These are phyloP conservation scores for Chytriomyces hyalinus DNA, from an alignment of 192 early-diverging fungal species.

Conservation along the genomic window DNA sequence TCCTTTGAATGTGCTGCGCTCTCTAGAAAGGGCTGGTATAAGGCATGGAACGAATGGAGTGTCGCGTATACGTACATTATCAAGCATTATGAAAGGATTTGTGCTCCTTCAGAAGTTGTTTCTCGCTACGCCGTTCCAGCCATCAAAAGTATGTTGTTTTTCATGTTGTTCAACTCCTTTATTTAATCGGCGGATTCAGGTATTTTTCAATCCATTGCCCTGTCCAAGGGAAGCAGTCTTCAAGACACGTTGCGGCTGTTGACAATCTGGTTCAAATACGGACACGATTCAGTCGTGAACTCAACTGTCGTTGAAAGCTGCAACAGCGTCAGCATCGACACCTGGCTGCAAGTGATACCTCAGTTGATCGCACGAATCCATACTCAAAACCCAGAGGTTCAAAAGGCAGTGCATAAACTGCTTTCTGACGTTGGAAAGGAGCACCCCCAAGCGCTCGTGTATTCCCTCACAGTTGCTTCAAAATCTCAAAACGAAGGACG, in stretches of 20 bases:
- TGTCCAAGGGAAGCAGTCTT: constrained; percentile 75
- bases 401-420: constrained; percentile 75
- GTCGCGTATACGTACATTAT: constrained; percentile 80
- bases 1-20: constrained; percentile 74
- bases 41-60: constrained; percentile 90
- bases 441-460: constrained; percentile 88
- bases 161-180: neutral
- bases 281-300: constrained; percentile 73
- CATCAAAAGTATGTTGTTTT: constrained; percentile 52
- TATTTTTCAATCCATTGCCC: constrained; percentile 83
- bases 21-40: constrained; percentile 82
- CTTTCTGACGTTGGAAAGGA: constrained; percentile 80
- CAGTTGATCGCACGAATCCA: constrained; percentile 88
- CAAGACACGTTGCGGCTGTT: constrained; percentile 86
- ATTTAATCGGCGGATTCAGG: constrained; percentile 42
- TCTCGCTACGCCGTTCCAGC: constrained; percentile 76
- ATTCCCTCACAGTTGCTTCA: constrained; percentile 85
- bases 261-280: constrained; percentile 89
- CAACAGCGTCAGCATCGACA: constrained; percentile 73
- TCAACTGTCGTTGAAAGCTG: constrained; percentile 71
- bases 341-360: constrained; percentile 93
- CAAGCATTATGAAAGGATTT: constrained; percentile 71
- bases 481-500: constrained; percentile 74
- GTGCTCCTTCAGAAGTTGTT: constrained; percentile 57
- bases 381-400: constrained; percentile 65